Conservation (phyloP, 345 rosid species). For the Microthlaspi erraticum region DNA sequence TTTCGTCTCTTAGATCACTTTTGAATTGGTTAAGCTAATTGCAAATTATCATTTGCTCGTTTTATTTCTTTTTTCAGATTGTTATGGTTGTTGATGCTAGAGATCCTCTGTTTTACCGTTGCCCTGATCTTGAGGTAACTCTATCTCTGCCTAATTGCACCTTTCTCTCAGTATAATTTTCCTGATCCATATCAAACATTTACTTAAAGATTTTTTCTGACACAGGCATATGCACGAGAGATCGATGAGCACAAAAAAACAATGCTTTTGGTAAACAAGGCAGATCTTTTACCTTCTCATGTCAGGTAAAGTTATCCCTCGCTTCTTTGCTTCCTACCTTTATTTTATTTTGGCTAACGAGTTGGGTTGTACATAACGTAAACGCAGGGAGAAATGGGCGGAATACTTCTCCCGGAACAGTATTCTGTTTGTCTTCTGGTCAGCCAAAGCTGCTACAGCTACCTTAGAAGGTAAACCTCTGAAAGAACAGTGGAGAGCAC, state of each 20-base stretch:
- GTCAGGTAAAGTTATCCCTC: slow-evolving; percentile 55
- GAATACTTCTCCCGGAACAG: slow-evolving; percentile 59
- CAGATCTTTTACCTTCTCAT: slow-evolving; percentile 82
- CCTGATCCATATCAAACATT: slow-evolving; percentile 16
- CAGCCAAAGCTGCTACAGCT: slow-evolving; percentile 92
- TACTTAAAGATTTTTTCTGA: slow-evolving; percentile 14
- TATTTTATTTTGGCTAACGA: slow-evolving; percentile 19
- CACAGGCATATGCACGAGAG: slow-evolving; percentile 81
- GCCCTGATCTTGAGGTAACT: slow-evolving; percentile 95
- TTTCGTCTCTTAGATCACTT: not conserved
- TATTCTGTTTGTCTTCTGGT: slow-evolving; percentile 84
- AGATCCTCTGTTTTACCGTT: slow-evolving; percentile 84
- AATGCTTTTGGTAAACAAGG: slow-evolving; percentile 89
- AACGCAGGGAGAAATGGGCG: slow-evolving; percentile 82
- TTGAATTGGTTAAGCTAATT: not conserved
- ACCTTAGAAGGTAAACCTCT: slow-evolving; percentile 70
- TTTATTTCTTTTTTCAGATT: slow-evolving; percentile 53
- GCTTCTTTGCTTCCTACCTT: slow-evolving; percentile 4
- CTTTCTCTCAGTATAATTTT: slow-evolving; percentile 18
- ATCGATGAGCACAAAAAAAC: slow-evolving; percentile 78
- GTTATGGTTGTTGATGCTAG: slow-evolving; percentile 99
- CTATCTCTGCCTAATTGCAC: slow-evolving; percentile 18
- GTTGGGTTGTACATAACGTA: slow-evolving; percentile 16
- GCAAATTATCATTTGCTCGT: not conserved
- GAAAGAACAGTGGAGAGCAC: slow-evolving; percentile 45